These are phyloP conservation scores for Neophaeococcomyces aloes DNA, from an alignment of 2,329 filamentous ascomycete genomes.

Conservation along the genomic window DNA sequence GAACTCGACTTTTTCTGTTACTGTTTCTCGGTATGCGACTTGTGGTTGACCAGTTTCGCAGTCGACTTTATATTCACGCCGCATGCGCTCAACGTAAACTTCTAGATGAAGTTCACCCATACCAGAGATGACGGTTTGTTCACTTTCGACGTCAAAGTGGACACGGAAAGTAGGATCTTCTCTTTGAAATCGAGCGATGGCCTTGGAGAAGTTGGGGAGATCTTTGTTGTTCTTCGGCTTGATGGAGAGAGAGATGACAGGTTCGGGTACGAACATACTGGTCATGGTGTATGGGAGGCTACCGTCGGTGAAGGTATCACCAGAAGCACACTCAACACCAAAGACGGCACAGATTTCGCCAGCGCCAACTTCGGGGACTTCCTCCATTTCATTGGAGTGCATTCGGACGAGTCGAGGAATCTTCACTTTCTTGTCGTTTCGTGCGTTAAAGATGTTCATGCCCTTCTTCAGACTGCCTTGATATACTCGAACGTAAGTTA, in stretches of 20 bases:
- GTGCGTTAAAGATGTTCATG: slow-evolving; percentile 82
- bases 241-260: slow-evolving; percentile 96
- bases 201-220: slow-evolving; percentile 89
- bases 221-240: slow-evolving; percentile 90
- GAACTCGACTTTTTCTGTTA: slow-evolving; percentile 68
- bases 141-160: slow-evolving; percentile 79
- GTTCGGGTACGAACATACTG: slow-evolving; percentile 93
- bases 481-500: slow-evolving; percentile 97
- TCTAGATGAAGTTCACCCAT: slow-evolving; percentile 97
- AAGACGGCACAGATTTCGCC: slow-evolving; percentile 99
- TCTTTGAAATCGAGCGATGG: slow-evolving; percentile 96
- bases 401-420: slow-evolving; percentile 96
- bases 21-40: slow-evolving; percentile 93
- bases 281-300: slow-evolving; percentile 88
- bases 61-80: slow-evolving; percentile 91
- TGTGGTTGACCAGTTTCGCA: slow-evolving; percentile 93
- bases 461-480: slow-evolving; percentile 86
- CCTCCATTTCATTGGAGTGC: slow-evolving; percentile 99
- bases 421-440: slow-evolving; percentile 90
- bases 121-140: slow-evolving; percentile 94
- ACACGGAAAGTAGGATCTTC: slow-evolving; percentile 97
- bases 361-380: slow-evolving; percentile 81
- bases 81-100: slow-evolving; percentile 95
- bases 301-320: slow-evolving; percentile 96
- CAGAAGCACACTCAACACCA: slow-evolving; percentile 92